Evolutionary conservation across 2,329 filamentous ascomycete genomes (phyloP), one percentile per base, ranked within the genome.

Genomic region (Ilyonectria robusta): DNA sequence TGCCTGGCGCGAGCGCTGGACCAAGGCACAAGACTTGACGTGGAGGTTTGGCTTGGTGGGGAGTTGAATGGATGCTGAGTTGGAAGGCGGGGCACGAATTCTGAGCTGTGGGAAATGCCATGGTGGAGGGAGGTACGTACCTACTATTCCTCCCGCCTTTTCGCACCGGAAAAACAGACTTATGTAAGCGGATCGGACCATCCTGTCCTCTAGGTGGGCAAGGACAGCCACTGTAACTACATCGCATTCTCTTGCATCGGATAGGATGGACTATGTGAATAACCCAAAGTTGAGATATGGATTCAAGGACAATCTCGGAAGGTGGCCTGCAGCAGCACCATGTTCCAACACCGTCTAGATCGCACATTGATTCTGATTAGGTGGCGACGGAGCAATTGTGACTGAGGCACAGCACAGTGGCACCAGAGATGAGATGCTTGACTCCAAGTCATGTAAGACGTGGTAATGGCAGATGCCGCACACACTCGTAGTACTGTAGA

Each of bases 41-140:
- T 76, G 73, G 73, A 76, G 74, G 74, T 76, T 75, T 72, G 66
- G 73, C 68, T 65, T 62, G 62, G 66, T 59, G 66, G 73, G 72
- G 73, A 74, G 62, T 67, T 65, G 65, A 67, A 58, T 65, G 64
- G 66, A 55, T 46, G 69, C 48, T 65, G 62, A 70, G 68, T 54
- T 59, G 58, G 66, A 62, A 62, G 72, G 72, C 72, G 74, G 74
- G 74, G 74, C 73, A 75, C 65, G 47, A 65, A 65, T 61, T 61
- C 40, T 60, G 44, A 57, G 51, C 33, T 59, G 62, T 57, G 57
- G 57, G 59, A 66, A 60, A 57, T 35, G 23, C 35, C 11, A 23
- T 17, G 46, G 63, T 66, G 63, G 63, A 51, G 63, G 35, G 46
- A 11, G 15, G 50, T 53, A 53, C n/a, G 40, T 50, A 50, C 21